A percentile compares a stretch with the other conserved stretches of the same genome.
Conservation (phyloP, 2,329 filamentous ascomycete genomes). For the Ceratocystis huliohia region DNA sequence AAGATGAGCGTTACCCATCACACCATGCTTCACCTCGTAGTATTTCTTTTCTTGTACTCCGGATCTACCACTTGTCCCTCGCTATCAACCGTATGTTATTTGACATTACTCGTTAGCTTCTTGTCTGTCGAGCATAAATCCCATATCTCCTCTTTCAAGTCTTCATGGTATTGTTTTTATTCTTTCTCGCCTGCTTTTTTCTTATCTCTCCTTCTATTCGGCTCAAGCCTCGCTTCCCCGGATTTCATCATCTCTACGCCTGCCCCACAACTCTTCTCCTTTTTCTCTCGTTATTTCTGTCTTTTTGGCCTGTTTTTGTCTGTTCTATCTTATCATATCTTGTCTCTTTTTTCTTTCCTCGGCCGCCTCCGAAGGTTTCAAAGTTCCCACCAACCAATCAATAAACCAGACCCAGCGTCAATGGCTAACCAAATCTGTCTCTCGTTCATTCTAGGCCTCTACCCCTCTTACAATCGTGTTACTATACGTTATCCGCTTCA, state of each 20-base stretch:
- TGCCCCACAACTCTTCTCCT: background rate
- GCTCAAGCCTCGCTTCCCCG: too few relatives aligned
- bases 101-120: too few relatives aligned
- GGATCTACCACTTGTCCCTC: too few relatives aligned
- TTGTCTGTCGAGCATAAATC: too few relatives aligned
- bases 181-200: background rate
- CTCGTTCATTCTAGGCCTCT: background rate
- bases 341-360: background rate
- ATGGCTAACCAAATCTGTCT: background rate
- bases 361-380: constrained; percentile 13
- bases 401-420: background rate
- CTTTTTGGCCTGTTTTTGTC: background rate
- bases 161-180: too few relatives aligned
- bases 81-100: too few relatives aligned
- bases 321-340: background rate
- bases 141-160: too few relatives aligned
- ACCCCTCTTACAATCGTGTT: background rate
- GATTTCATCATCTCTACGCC: too few relatives aligned
- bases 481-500: too few relatives aligned
- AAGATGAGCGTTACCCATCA: too few relatives aligned
- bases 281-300: background rate
- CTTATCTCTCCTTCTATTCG: background rate
- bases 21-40: too few relatives aligned
- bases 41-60: too few relatives aligned
- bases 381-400: constrained; percentile 7